phyloP scores from a whole-genome alignment of 2,329 filamentous ascomycete species.

The Fusarium humuli region DNA sequence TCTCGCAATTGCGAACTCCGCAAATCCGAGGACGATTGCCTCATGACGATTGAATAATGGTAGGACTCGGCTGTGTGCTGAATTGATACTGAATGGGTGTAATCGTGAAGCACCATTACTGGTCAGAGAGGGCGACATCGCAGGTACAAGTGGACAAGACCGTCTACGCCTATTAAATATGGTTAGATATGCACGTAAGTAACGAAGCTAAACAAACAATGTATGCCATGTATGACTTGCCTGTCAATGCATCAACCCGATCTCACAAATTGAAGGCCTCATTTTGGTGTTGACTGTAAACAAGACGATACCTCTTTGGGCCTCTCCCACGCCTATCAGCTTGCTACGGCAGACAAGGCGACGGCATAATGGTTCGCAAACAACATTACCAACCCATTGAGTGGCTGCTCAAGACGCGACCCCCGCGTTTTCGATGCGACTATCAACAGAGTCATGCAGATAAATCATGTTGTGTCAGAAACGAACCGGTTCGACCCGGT shows the following conservation, averaged over 20 bases:
- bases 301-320: constrained; percentile 30
- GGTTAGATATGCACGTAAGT: constrained; percentile 7
- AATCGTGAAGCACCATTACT: constrained; percentile 12
- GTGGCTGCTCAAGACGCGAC: constrained; percentile 30
- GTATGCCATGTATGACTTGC: constrained; percentile 39
- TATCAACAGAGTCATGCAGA: constrained; percentile 15
- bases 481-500: constrained; percentile 12
- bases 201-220: constrained; percentile 2
- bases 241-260: constrained; percentile 16
- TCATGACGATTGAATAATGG: constrained; percentile 9
- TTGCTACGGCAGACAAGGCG: constrained; percentile 20
- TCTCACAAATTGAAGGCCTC: constrained; percentile 16
- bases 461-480: constrained; percentile 14
- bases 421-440: constrained; percentile 14
- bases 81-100: neutral
- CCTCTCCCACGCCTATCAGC: constrained; percentile 17
- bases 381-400: constrained; percentile 14
- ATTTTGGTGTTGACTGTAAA: constrained; percentile 28
- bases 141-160: neutral
- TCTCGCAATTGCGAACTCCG: constrained; percentile 37
- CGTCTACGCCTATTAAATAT: neutral
- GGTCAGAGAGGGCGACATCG: constrained; percentile 4
- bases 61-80: neutral
- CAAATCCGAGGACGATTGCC: constrained; percentile 22
- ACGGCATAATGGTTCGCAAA: constrained; percentile 38